Base-by-base conservation (phyloP, 2,329 filamentous ascomycete species). In the Colletotrichum sp. region DNA sequence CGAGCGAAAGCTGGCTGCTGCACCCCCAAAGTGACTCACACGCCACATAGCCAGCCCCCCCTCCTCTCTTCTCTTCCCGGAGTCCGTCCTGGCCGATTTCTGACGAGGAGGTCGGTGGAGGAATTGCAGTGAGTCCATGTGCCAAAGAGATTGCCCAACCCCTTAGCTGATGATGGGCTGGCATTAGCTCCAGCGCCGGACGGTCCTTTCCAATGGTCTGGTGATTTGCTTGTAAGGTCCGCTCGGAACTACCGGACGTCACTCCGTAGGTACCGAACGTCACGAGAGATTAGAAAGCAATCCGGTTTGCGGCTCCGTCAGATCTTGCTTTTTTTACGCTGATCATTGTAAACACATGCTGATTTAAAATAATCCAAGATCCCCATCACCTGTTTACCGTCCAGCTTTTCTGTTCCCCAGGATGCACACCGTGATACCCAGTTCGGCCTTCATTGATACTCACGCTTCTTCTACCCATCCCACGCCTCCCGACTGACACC, bases 231-330 rank as follows among this genome's bases (percentile, higher is more conserved):
- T 61, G 59, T 34, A 26, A 36, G 72, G 16, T 18, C 28, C 72
- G 61, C 32, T 72, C 72, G 68, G 72, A 67, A 61, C 39, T 39
- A 63, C 43, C 72, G 68, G 61, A 34, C 39, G 39, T 28, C 32
- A 18, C 48, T 61, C 72, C 67, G 67, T 30, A 28, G 32, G 48
- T 61, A 21, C 72, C 67, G 72, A 68, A 34, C 26, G 72, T 67
- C 61, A 63, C 30, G 52, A 67, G 68, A 75, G 52, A 67, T 72
- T 67, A 65, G 67, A 52, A 72, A 74, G 61, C 68, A 74, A 67
- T 39, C 55, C 69, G 63, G 68, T 75, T 72, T 72, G 69, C 72
- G 69, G 68, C 63, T 67, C 63, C 63, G 55, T 75, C 72, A 67
- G 21, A 72, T 72, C 34, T 60, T 61, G 64, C 30, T 57, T 43